phyloP scores from a whole-genome alignment of 345 rosid genomes.

The Pelargonium nanum region DNA sequence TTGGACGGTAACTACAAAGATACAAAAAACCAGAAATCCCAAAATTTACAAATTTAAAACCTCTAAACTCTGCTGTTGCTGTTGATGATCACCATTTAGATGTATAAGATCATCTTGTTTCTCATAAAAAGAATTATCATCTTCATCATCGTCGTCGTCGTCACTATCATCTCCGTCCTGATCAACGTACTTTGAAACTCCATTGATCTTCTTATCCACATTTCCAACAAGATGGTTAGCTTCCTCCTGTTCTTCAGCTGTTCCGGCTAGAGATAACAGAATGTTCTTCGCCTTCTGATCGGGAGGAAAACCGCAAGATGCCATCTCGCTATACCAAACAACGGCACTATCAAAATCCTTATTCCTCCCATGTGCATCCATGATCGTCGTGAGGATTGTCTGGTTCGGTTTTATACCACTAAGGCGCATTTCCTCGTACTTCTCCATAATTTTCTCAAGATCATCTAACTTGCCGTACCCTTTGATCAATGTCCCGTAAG shows the following conservation, averaged over 20 bases:
- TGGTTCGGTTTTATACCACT: slow-evolving; percentile 62
- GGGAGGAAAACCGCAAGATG: slow-evolving; percentile 44
- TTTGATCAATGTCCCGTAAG: slow-evolving; percentile 75
- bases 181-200: slow-evolving; percentile 15
- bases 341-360: slow-evolving; percentile 74
- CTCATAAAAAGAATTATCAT: neutral
- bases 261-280: slow-evolving; percentile 65
- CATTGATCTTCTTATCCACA: slow-evolving; percentile 15
- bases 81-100: neutral
- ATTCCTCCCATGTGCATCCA: slow-evolving; percentile 84
- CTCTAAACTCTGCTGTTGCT: neutral
- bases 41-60: neutral
- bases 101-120: neutral
- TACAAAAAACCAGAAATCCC: neutral
- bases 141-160: slow-evolving; percentile 6
- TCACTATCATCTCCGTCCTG: slow-evolving; percentile 26
- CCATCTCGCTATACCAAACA: slow-evolving; percentile 85
- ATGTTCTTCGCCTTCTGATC: slow-evolving; percentile 88
- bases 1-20: neutral
- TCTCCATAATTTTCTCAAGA: slow-evolving; percentile 68
- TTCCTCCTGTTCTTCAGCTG: slow-evolving; percentile 53
- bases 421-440: slow-evolving; percentile 53
- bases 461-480: slow-evolving; percentile 65
- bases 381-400: slow-evolving; percentile 68
- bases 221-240: slow-evolving; percentile 49